Evolutionary conservation across 768 basidiomycete species (phyloP), one percentile per base, ranked within the genome.

Genomic region (Agaricus subrufescens): DNA sequence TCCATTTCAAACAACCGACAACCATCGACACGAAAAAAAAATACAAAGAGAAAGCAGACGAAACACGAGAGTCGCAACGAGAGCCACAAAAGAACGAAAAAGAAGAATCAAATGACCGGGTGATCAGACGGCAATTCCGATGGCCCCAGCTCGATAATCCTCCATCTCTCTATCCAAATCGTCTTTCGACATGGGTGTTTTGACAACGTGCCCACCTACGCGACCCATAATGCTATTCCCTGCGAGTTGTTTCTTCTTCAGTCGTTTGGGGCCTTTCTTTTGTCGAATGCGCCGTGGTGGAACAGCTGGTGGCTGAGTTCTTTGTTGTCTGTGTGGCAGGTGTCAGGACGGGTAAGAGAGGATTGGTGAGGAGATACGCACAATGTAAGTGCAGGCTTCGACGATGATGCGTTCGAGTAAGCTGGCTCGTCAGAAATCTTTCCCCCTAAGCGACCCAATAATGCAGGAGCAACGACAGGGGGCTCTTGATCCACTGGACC

Each of bases 81-180:
- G 27, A 19, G n/a, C 25, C 1, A 49, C 54, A 42, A 19, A 50
- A 49, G 10, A 30, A 50, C 31, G 45, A 51, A 46, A 54, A 47
- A 45, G 54, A 30, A 38, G 27, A 15, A 27, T 25, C 27, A 25
- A 38, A 40, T 48, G 29, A 19, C 23, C 48, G 19, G 19, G 19
- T 19, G 19, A 50, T 53, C 60, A 59, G 19, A 50, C 38, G 42
- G 46, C 25, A 43, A 45, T 19, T 49, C 53, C 45, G 49, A 50
- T 50, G 52, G 8, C 44, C 50, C 47, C 71, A 23, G 87, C 84
- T 49, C 79, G 78, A 60, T 90, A 91, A 48, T 86, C 85, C 54
- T 91, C 89, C 86, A 91, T 90, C 67, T 91, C 89, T 65, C 79
- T 76, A 66, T 91, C 89, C 25, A 91, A 75, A 57, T 90, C 81